Base-by-base conservation (phyloP, 1,284 basidiomycete genomes). In the Malassezia pachydermatis region DNA sequence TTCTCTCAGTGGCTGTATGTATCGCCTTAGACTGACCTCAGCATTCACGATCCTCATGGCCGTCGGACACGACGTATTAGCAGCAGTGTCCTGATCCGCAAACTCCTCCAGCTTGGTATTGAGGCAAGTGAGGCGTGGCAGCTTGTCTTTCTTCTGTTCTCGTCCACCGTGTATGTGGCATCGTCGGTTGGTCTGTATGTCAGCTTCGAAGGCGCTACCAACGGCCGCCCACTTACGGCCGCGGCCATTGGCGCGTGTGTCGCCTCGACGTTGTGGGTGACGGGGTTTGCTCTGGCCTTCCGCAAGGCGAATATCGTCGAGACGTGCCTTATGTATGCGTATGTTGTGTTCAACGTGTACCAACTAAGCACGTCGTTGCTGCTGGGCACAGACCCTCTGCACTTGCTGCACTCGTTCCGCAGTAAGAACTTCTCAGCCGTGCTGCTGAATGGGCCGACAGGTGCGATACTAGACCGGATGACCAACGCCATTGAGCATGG, bases 11-110 rank as follows among this genome's bases (percentile, higher is more conserved):
- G 60, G 57, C 58, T 70, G 54, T 63, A 62, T 27, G 63, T 62
- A 13, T 7, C 8, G 14, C n/a, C n/a, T n/a, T n/a, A 4, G 14
- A 24, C 41, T 41, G 28, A 41, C 39, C 16, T 16, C 41, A 43
- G 89, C 38, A 79, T 94, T 54, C 88, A 94, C 73, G 89, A 94
- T 73, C 38, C 50, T 2, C 32, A 10, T 5, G 51, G 2, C 36
- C 50, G 32, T 24, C 32, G 34, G 16, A 32, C 37, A 14, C 43
- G 57, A 8, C 54, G 55, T 50, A 34, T 58, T 34, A 44, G 44
- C 40, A 53, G 54, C 40, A 58, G 55, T 25, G 45, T 56, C 19
- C 39, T 63, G 41, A 55, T 63, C 51, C 57, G 57, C 23, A 48
- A 54, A 19, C 54, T 64, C 32, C 42, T 59, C 20, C 59, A 58